phyloP scores from a whole-genome alignment of 2,329 filamentous ascomycete genomes.

The Botrytis squamosa region DNA sequence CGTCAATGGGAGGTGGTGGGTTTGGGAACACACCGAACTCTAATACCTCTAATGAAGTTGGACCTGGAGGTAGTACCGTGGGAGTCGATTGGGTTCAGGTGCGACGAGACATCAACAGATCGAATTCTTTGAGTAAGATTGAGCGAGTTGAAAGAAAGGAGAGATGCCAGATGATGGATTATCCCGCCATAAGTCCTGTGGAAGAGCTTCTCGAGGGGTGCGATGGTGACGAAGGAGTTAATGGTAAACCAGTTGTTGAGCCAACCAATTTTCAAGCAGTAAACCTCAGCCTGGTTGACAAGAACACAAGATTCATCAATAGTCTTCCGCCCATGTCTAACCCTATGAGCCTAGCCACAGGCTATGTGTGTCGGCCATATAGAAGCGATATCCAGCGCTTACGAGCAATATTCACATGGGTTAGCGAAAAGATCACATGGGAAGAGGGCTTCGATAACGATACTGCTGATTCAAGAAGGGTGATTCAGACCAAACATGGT shows the following conservation, averaged over 20 bases:
- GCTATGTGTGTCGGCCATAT: slow-evolving; percentile 91
- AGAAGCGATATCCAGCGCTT: slow-evolving; percentile 90
- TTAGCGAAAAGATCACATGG: slow-evolving; percentile 91
- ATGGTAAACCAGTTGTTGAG: slow-evolving; percentile 79
- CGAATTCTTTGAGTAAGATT: slow-evolving; percentile 86
- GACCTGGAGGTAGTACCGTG: slow-evolving; percentile 50
- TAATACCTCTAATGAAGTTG: slow-evolving; percentile 68
- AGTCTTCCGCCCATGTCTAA: slow-evolving; percentile 80
- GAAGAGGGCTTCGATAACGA: slow-evolving; percentile 91
- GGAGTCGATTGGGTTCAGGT: slow-evolving; percentile 95
- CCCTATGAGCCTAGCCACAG: slow-evolving; percentile 78
- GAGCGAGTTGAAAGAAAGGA: slow-evolving; percentile 83
- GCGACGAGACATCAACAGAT: slow-evolving; percentile 89
- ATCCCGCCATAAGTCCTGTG: slow-evolving; percentile 82
- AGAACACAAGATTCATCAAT: slow-evolving; percentile 87
- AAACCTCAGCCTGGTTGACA: slow-evolving; percentile 87
- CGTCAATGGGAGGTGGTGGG: slow-evolving; percentile 52
- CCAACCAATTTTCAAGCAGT: slow-evolving; percentile 77
- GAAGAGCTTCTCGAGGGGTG: slow-evolving; percentile 82
- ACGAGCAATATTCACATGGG: slow-evolving; percentile 95
- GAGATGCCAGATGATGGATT: slow-evolving; percentile 90
- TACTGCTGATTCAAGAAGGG: slow-evolving; percentile 70
- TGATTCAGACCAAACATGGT: slow-evolving; percentile 79
- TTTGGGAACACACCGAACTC: slow-evolving; percentile 39
- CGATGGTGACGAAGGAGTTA: slow-evolving; percentile 85